Conservation (phyloP, 2,329 filamentous ascomycete genomes). For the Phaeosphaeriaceae sp. region DNA sequence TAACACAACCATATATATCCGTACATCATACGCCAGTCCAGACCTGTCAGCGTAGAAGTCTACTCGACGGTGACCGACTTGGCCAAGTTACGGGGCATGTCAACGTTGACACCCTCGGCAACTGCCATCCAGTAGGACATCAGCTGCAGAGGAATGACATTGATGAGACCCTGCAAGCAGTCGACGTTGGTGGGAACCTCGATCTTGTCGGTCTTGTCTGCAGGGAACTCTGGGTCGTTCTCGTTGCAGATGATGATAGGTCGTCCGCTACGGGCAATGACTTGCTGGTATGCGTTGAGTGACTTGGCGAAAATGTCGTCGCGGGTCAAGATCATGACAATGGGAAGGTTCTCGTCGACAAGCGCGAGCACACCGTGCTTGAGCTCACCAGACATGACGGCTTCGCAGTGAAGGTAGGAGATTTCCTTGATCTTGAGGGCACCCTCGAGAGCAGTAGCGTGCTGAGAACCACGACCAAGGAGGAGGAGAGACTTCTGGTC, state of each 20-base stretch:
- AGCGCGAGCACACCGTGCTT: constrained; percentile 98
- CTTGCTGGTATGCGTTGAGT: constrained; percentile 99
- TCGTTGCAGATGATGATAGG: constrained; percentile 99
- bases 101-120: constrained; percentile 93
- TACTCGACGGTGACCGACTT: constrained; percentile 99
- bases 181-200: constrained; percentile 97
- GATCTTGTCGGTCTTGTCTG: constrained; percentile 91
- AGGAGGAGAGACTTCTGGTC: constrained; percentile 95
- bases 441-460: constrained; percentile 94
- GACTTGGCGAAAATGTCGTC: constrained; percentile 98
- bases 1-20: constrained; percentile 22
- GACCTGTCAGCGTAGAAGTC: constrained; percentile 32
- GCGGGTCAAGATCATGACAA: constrained; percentile 99
- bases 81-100: constrained; percentile 97
- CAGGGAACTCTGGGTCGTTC: constrained; percentile 84
- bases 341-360: constrained; percentile 97
- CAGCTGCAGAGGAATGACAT: constrained; percentile 95
- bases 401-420: constrained; percentile 98
- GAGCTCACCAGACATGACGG: constrained; percentile 99
- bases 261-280: constrained; percentile 93
- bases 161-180: constrained; percentile 92
- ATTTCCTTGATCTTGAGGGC: constrained; percentile 99
- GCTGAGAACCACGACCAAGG: constrained; percentile 93
- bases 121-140: constrained; percentile 99
- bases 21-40: constrained; percentile 25